Conservation (phyloP, 2,329 filamentous ascomycete genomes). For the Fusarium goolgardi region DNA sequence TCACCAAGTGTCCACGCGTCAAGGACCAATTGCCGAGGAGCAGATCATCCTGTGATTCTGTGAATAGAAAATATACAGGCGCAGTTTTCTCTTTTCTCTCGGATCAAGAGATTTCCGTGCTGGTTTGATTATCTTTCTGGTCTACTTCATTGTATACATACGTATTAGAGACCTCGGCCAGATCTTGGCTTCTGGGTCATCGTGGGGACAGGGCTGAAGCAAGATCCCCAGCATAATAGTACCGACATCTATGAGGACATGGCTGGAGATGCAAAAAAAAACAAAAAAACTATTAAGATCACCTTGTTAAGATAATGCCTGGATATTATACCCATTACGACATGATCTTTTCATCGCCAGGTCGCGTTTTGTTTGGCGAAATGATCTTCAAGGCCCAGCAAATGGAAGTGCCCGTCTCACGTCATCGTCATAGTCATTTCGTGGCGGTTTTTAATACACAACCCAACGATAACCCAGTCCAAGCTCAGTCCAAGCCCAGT, state of each 20-base stretch:
- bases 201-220: slow-evolving; percentile 27
- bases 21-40: background rate
- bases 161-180: slow-evolving; percentile 1
- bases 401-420: slow-evolving; percentile 39
- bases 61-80: slow-evolving; percentile 3
- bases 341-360: background rate
- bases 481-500: background rate
- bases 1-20: slow-evolving; percentile 39
- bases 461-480: background rate
- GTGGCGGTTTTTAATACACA: slow-evolving; percentile 30
- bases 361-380: slow-evolving; percentile 5
- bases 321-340: slow-evolving; percentile 16
- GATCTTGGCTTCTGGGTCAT: slow-evolving; percentile 9
- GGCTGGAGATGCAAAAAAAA: background rate
- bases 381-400: slow-evolving; percentile 24
- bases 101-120: slow-evolving; percentile 25
- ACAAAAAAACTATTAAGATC: background rate
- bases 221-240: background rate
- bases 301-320: background rate
- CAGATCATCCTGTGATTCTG: background rate
- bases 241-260: background rate
- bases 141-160: background rate
- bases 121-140: background rate
- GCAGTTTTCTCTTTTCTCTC: slow-evolving; percentile 1
- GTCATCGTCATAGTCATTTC: slow-evolving; percentile 39